Evolutionary conservation across 331 rosid genomes (phyloP), one percentile per base, ranked within the genome.

Genomic region (Telfairia occidentalis): DNA sequence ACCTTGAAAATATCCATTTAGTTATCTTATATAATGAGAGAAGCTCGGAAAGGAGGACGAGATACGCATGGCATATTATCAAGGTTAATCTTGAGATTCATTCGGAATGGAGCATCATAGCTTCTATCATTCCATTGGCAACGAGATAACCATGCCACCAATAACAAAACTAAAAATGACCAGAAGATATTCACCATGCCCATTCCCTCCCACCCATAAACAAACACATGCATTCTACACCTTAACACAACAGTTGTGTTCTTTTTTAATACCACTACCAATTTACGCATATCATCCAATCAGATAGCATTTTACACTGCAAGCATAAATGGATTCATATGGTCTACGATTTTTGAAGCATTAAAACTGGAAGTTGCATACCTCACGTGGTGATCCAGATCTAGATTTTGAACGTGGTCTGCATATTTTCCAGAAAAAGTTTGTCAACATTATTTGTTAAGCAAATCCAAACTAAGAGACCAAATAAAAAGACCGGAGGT

Each of bases 361-460:
- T 46, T 65, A 10, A 9, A 76, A 40, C 60, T n/a, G 28, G 13
- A 38, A 21, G 37, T 40, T 15, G 30, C 53, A 43, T 78, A 94
- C 98, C 83, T 88, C 88, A 63, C 49, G 87, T 26, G 97, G 97
- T 10, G 98, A 88, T 49, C 50, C 87, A 46, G 98, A 83, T 11
- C 63, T 75, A 9, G 89, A 82, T 21, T 73, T 77, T 65, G 89
- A 83, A 49, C 82, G 79, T 18, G 87, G 87, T 87, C 98, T 95
- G 85, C 83, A 78, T 40, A 75, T 73, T 81, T 37, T 23, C 57
- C 60, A 30, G 73, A 38, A 7, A 75, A 7, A 40, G 24, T 30
- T 61, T 15, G 45, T 85, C 34, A 55, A 54, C 32, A 24, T 58
- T 18, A 45, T 42, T 16, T 28, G 8, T 45, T 5, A 43, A 18